Conservation (phyloP, 2,329 filamentous ascomycete genomes). For the Fusarium fujikuroi region DNA sequence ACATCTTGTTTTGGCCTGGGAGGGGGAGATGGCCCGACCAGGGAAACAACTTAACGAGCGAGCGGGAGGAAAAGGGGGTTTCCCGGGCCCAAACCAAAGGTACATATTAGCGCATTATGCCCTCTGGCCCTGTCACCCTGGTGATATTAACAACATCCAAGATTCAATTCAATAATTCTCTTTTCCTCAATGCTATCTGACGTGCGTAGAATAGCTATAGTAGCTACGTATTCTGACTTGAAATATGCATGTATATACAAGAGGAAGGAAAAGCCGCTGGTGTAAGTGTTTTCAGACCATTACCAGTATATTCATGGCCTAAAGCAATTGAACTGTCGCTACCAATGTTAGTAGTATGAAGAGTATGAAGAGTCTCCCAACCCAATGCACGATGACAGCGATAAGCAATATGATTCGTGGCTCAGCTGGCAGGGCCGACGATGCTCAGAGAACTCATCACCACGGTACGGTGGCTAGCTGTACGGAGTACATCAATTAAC, state of each 20-base stretch:
- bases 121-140: constrained; percentile 5
- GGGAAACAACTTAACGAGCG: constrained; percentile 31
- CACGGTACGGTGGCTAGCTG: constrained; percentile 25
- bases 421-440: neutral
- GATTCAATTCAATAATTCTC: neutral
- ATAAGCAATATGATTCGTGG: neutral
- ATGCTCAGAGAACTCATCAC: constrained; percentile 6
- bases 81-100: constrained; percentile 34
- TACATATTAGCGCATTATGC: constrained; percentile 28
- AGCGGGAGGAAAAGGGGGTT: constrained; percentile 38
- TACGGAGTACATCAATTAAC: neutral
- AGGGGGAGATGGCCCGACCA: neutral
- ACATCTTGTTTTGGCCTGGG: constrained; percentile 28
- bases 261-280: neutral
- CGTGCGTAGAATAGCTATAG: neutral
- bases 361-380: neutral
- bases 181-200: neutral
- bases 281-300: neutral
- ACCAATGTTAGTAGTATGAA: neutral
- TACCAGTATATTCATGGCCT: neutral
- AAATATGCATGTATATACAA: neutral
- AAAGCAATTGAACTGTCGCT: neutral
- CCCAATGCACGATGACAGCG: neutral
- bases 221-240: neutral
- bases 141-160: neutral